phyloP scores from a whole-genome alignment of 768 basidiomycete species.

The Dacryopinax primogenitus region DNA sequence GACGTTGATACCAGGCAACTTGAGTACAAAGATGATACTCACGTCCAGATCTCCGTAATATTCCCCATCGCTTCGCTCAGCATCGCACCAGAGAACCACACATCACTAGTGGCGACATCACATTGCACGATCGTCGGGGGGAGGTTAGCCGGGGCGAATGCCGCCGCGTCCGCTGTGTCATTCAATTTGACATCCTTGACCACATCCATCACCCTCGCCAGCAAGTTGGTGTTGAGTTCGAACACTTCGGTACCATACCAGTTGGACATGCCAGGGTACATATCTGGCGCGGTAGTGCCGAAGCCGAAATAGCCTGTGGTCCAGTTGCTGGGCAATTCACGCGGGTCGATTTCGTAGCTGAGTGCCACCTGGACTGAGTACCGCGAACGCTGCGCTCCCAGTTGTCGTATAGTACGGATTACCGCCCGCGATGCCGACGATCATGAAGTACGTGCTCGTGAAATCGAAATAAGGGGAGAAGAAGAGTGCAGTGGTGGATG shows the following conservation, averaged over 20 bases:
- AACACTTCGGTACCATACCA: constrained; percentile 38
- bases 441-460: constrained; percentile 31
- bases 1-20: neutral
- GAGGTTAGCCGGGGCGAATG: constrained; percentile 27
- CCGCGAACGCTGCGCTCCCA: constrained; percentile 28
- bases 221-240: constrained; percentile 34
- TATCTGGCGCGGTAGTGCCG: constrained; percentile 23
- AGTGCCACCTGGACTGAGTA: constrained; percentile 32
- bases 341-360: constrained; percentile 34
- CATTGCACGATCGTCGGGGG: constrained; percentile 27
- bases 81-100: constrained; percentile 29
- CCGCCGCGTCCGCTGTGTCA: constrained; percentile 25
- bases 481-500: constrained; percentile 27
- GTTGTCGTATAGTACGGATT: constrained; percentile 32
- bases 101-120: constrained; percentile 31
- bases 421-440: constrained; percentile 33
- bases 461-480: constrained; percentile 29
- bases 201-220: constrained; percentile 24
- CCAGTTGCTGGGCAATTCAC: constrained; percentile 31
- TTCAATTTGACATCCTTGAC: constrained; percentile 26
- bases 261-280: constrained; percentile 18
- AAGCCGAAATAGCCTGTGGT: constrained; percentile 30
- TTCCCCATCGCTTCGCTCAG: constrained; percentile 31
- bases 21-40: constrained; percentile 13
- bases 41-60: constrained; percentile 28